A percentile compares a stretch with the other conserved stretches of the same genome.
Conservation (phyloP, 2,329 filamentous ascomycete genomes). For the Blumeria hordei region DNA sequence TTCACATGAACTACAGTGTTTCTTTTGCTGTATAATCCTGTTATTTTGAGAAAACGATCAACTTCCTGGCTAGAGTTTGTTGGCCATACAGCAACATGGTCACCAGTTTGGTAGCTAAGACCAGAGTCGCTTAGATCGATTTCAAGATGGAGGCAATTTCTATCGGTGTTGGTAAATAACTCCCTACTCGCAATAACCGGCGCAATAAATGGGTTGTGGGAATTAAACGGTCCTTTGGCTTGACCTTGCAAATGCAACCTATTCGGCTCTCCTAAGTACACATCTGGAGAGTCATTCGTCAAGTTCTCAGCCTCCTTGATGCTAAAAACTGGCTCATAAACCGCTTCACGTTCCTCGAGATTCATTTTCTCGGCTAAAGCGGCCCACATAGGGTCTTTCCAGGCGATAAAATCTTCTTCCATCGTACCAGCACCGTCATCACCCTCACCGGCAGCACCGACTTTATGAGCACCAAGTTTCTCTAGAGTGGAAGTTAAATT, state of each 20-base stretch:
- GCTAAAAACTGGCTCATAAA: slow-evolving; percentile 82
- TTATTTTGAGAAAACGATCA: slow-evolving; percentile 61
- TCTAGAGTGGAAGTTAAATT: slow-evolving; percentile 61
- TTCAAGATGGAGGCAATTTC: slow-evolving; percentile 94
- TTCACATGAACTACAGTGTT: slow-evolving; percentile 71
- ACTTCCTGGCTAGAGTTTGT: slow-evolving; percentile 86
- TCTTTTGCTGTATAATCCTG: slow-evolving; percentile 54
- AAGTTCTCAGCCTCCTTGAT: slow-evolving; percentile 55
- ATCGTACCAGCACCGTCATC: slow-evolving; percentile 96
- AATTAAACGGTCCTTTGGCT: slow-evolving; percentile 75
- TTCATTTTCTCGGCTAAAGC: slow-evolving; percentile 63
- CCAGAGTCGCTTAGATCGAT: slow-evolving; percentile 78
- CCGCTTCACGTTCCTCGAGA: slow-evolving; percentile 80
- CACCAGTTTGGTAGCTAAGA: slow-evolving; percentile 81
- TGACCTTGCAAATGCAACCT: slow-evolving; percentile 77
- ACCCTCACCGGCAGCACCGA: slow-evolving; percentile 78
- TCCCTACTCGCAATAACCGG: slow-evolving; percentile 80
- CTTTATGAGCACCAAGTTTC: slow-evolving; percentile 61
- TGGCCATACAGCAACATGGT: slow-evolving; percentile 94
- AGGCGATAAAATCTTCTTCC: slow-evolving; percentile 97
- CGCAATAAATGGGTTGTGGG: slow-evolving; percentile 91
- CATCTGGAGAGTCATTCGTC: slow-evolving; percentile 48
- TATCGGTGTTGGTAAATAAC: slow-evolving; percentile 66
- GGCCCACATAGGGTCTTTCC: slow-evolving; percentile 98
- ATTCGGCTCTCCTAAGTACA: slow-evolving; percentile 91